Base-by-base conservation (phyloP, 768 basidiomycete species). In the Postia placenta region DNA sequence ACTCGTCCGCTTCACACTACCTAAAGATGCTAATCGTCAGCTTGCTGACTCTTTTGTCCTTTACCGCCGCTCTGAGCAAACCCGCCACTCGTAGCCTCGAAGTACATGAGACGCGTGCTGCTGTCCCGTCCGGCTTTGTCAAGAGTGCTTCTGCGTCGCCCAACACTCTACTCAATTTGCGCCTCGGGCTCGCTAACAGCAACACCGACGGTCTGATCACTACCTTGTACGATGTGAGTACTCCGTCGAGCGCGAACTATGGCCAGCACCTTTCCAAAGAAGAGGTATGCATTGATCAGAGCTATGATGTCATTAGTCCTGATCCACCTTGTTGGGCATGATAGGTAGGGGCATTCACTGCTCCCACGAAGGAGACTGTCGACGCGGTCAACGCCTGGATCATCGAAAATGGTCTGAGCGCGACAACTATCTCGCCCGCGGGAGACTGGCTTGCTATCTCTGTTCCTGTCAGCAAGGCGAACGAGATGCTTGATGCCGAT, bases 261-360 rank as follows among this genome's bases (percentile, higher is more conserved):
- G 67, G 71, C 17, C 64, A 71, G 55, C 67, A 69, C 46, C 52
- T 74, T 25, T 64, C 56, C 45, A 61, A 63, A 54, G 70, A 67
- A 12, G 63, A 73, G 63, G 71, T 74, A 17, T 52, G 11, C 23
- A 69, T 74, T 36, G 74, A 78, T 33, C 30, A 33, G 15, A 33
- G 9, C 7, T 33, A 15, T 33, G 30, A 33, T 33, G 30, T 33
- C 30, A 33, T 33, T 15, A 33, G 30, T 7, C 15, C 30, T 33
- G 30, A 15, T 15, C 15, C 7, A 33, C 30, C 30, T 33, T 7
- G 15, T 33, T n/a, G n/a, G n/a, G 30, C 7, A 33, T 47, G 47
- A 45, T 25, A 59, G 50, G 51, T 41, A n/a, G 51, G 17, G 24
- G 15, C 19, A 12, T 55, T 52, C 45, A 53, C 59, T 17, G 49